Base-by-base conservation (phyloP, 495 filamentous ascomycete genomes). In the Penicillium macrosclerotiorum region DNA sequence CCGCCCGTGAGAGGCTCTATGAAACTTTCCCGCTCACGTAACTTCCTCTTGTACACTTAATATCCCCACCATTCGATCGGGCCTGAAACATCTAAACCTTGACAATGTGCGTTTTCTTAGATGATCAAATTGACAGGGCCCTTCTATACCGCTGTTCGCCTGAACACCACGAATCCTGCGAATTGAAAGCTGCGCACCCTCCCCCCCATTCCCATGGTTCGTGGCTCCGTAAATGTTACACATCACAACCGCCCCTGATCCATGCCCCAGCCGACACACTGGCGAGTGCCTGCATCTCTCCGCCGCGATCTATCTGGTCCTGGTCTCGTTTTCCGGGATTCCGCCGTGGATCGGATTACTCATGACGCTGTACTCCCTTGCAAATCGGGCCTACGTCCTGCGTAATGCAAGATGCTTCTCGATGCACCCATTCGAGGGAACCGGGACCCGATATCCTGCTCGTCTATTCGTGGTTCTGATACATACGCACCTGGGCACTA, bases 141-240 rank as follows among this genome's bases (percentile, higher is more conserved):
- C n/a, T n/a, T n/a, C n/a, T n/a, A n/a, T n/a, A n/a, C n/a, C n/a
- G n/a, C n/a, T n/a, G n/a, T n/a, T n/a, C n/a, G n/a, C n/a, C n/a
- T n/a, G n/a, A n/a, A n/a, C n/a, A n/a, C n/a, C n/a, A n/a, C n/a
- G n/a, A n/a, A n/a, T n/a, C n/a, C n/a, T 40, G 32, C 32, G 7
- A 6, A 11, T 34, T 17, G 32, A 34, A 29, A 29, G n/a, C n/a
- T n/a, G n/a, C n/a, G n/a, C 25, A 6, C 25, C 6, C 39, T 52
- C 25, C 20, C 6, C 11, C 34, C 13, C 17, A 18, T 33, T 47
- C 47, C 46, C 47, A 42, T 23, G 41, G 52, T 51, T 52, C 49
- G 36, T 53, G 25, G 35, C 7, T 7, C 19, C 17, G 30, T 17
- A 13, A 54, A 60, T 60, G 42, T 60, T 63, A 63, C 57, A 63